phyloP scores from a whole-genome alignment of 495 filamentous ascomycete genomes.

The Tuber melanosporum region DNA sequence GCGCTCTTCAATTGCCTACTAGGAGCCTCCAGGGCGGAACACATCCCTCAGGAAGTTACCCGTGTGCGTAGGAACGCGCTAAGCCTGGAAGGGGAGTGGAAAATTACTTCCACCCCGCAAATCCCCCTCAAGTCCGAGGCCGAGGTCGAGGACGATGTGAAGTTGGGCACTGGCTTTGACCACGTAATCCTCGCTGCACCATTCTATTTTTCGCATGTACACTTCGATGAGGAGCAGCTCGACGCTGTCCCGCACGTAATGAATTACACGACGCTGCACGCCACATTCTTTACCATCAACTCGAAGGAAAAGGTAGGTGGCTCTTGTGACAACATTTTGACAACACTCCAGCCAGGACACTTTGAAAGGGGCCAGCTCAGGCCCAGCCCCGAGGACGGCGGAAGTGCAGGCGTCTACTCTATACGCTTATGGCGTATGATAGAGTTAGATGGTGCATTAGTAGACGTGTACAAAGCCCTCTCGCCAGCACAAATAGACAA shows the following conservation, averaged over 20 bases:
- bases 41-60: constrained; percentile 63
- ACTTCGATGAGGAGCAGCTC: constrained; percentile 47
- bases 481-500: neutral
- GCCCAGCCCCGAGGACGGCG: constrained; percentile 52
- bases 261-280: constrained; percentile 72
- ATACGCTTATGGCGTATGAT: constrained; percentile 77
- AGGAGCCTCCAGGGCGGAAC: constrained; percentile 52
- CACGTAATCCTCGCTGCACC: constrained; percentile 72
- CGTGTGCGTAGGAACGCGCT: constrained; percentile 50
- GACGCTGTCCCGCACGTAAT: constrained; percentile 57
- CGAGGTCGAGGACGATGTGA: constrained; percentile 44
- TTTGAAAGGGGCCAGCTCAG: constrained; percentile 42
- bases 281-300: constrained; percentile 71
- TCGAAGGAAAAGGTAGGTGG: constrained; percentile 55
- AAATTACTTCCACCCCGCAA: neutral
- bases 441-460: neutral
- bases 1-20: constrained; percentile 80
- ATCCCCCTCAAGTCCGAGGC: constrained; percentile 27
- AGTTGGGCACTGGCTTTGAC: constrained; percentile 53
- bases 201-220: constrained; percentile 62
- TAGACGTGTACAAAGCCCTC: neutral
- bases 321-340: constrained; percentile 75
- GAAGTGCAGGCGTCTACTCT: constrained; percentile 72
- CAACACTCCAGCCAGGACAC: constrained; percentile 52
- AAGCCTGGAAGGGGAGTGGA: constrained; percentile 22